Percentiles rank a stretch among this genome's conserved stretches.
Evolutionary conservation across 805 yeast genomes (phyloP).

Genomic region (Ogataea polymorpha): DNA sequence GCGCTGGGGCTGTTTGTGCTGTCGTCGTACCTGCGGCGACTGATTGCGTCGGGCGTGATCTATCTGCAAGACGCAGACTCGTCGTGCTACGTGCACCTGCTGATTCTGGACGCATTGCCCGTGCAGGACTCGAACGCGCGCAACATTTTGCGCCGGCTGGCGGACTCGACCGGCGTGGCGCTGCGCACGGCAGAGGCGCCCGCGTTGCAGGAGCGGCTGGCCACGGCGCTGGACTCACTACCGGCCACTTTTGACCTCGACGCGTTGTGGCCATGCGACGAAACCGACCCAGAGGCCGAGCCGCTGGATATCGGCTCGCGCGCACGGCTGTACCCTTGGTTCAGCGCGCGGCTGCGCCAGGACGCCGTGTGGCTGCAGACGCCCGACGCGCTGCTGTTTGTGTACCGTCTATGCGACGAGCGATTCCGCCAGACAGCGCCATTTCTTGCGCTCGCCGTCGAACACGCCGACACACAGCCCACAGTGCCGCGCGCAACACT

Average conservation of each 20-base stretch:
- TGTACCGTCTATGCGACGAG: constrained; percentile 20
- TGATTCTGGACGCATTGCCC: constrained; percentile 57
- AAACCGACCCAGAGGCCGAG: not conserved
- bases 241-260: constrained; percentile 8
- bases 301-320: constrained; percentile 17
- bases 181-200: constrained; percentile 14
- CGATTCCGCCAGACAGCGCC: constrained; percentile 16
- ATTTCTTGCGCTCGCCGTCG: constrained; percentile 17
- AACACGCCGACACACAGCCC: constrained; percentile 10
- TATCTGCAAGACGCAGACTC: constrained; percentile 51
- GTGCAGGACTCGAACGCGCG: constrained; percentile 40
- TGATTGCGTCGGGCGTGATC: constrained; percentile 84
- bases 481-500: constrained; percentile 13
- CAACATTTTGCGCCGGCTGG: constrained; percentile 30
- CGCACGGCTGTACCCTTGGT: constrained; percentile 11
- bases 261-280: not conserved
- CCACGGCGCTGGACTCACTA: constrained; percentile 4
- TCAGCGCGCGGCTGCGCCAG: constrained; percentile 9
- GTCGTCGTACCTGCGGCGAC: constrained; percentile 68
- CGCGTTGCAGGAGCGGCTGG: constrained; percentile 8
- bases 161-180: constrained; percentile 24
- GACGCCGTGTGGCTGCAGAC: constrained; percentile 1
- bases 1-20: constrained; percentile 47
- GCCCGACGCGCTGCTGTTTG: constrained; percentile 8
- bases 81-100: constrained; percentile 52